These are phyloP conservation scores for Larix sibirica DNA, from an alignment of 83 land plant genomes.

Conservation along the genomic window DNA sequence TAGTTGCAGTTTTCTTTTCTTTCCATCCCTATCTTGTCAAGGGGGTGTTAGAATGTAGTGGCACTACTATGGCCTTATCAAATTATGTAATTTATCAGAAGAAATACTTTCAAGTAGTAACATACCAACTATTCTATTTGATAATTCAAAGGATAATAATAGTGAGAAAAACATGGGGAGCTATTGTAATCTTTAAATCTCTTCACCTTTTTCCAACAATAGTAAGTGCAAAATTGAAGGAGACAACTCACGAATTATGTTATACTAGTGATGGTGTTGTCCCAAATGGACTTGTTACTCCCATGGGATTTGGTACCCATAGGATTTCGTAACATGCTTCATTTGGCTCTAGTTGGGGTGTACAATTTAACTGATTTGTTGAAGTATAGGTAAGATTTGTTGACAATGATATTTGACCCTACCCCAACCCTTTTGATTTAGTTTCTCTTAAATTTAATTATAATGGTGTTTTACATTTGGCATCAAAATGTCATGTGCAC, in stretches of 20 bases:
- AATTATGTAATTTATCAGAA: slow-evolving; percentile 85
- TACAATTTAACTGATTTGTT: slow-evolving; percentile 85
- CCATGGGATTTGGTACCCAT: slow-evolving; percentile 26
- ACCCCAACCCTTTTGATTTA: too few species aligned
- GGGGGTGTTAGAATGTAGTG: slow-evolving; percentile 95
- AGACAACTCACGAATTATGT: slow-evolving; percentile 31
- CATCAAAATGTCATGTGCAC: too few species aligned
- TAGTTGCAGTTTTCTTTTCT: too few species aligned
- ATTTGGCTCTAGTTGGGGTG: slow-evolving; percentile 90
- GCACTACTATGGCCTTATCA: slow-evolving; percentile 87
- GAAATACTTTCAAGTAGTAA: slow-evolving; percentile 57
- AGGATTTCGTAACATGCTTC: slow-evolving; percentile 63
- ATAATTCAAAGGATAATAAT: slow-evolving; percentile 45
- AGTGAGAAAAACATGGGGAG: slow-evolving; percentile 75
- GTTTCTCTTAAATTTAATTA: too few species aligned
- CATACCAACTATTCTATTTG: slow-evolving; percentile 16
- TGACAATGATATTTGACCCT: too few species aligned
- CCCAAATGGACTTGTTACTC: slow-evolving; percentile 25
- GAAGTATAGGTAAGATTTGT: slow-evolving; percentile 60
- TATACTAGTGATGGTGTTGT: slow-evolving; percentile 12
- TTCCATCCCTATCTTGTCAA: slow-evolving; percentile 77
- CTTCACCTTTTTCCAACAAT: slow-evolving; percentile 70
- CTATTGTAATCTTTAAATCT: slow-evolving; percentile 84
- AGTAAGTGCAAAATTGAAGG: slow-evolving; percentile 73
- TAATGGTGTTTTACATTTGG: too few species aligned